A percentile compares a stretch with the other conserved stretches of the same genome.
phyloP scores from a whole-genome alignment of 2,329 filamentous ascomycete genomes.

The Trichoderma sp. region DNA sequence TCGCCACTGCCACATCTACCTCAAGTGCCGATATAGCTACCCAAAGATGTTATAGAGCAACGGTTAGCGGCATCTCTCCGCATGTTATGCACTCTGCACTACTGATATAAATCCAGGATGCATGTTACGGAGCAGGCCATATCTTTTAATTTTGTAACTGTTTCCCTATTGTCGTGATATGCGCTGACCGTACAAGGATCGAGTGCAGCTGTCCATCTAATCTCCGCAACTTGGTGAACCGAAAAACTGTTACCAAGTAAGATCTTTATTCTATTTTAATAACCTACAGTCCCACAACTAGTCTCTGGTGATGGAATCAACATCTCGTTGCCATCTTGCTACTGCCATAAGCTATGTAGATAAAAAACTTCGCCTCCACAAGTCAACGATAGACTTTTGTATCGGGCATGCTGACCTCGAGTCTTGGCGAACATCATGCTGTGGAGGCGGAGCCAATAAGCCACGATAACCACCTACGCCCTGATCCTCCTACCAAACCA shows the following conservation, averaged over 20 bases:
- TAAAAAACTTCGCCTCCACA: neutral
- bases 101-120: neutral
- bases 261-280: neutral
- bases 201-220: neutral
- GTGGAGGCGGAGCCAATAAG: conserved; percentile 1
- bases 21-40: no score
- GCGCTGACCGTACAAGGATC: neutral
- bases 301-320: neutral
- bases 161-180: neutral
- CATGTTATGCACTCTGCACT: no score
- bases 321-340: neutral
- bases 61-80: no score
- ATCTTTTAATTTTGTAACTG: no score
- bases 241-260: neutral
- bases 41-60: no score
- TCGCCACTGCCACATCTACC: neutral
- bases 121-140: neutral
- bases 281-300: neutral
- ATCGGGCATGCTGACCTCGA: neutral
- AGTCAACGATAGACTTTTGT: neutral
- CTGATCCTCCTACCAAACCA: neutral
- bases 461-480: neutral
- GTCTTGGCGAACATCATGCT: neutral
- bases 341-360: neutral
- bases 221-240: neutral